Base-by-base conservation (phyloP, 495 filamentous ascomycete species). In the Cercophora sp. region DNA sequence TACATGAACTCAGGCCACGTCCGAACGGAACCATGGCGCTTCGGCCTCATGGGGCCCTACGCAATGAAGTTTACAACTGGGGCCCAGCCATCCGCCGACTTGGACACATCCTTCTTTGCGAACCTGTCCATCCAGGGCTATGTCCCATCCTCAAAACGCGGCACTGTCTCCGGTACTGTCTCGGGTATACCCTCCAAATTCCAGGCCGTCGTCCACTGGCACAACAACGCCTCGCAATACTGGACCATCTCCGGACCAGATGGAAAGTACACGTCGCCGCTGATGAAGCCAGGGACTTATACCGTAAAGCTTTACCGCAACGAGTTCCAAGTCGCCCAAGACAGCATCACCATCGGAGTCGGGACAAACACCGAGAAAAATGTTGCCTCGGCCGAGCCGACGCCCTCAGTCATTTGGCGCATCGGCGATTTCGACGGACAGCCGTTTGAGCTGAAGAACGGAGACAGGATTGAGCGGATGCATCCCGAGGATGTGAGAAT, bases 211-310 rank as follows among this genome's bases (percentile, higher is more conserved):
- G 62, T 85, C 8, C 82, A 85, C 61, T 85, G 80, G 81, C 79
- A 77, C 58, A 85, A 84, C 61, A 59, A 63, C 13, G 72, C 61
- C 3, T 79, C 82, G 1, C 82, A 85, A 46, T 84, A 85, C 65
- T 85, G 82, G 82, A 68, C 74, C 5, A 73, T 78, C 49, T 73
- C 77, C 11, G 57, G 62, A 3, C 70, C 71, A 2, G 62, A 59
- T 5, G 80, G 80, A 8, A 57, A 54, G 6, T 85, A 81, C 60
- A 79, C 72, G 4, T 83, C 81, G 0, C 82, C 82, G 0, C 67
- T 72, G 5, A 85, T 85, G 82, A 85, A 85, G 58, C 73, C 79
- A 0, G 82, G 82, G 4, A 79, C 78, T 0, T 85, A 85, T 65
- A 79, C 77, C 0, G 80, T 82, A 75, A 74, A 78, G 8, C 72